Percentiles rank a stretch among this genome's conserved stretches.
These are phyloP conservation scores for Rhynchosporium graminicola DNA, from an alignment of 2,329 filamentous ascomycete genomes.

Conservation along the genomic window DNA sequence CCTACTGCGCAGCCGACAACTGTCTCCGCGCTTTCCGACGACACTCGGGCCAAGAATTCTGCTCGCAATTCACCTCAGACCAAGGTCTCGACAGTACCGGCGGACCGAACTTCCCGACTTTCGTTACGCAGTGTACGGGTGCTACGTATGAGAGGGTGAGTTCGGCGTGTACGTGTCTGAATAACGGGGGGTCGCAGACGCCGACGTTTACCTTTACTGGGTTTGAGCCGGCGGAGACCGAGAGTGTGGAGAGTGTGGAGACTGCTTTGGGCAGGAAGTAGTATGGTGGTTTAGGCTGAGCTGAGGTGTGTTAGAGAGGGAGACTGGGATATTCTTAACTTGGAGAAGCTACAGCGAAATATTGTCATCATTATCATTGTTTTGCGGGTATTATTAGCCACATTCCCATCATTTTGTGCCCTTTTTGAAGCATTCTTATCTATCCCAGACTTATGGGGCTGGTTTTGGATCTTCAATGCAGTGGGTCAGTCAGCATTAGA, in stretches of 20 bases:
- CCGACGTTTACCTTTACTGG: not conserved
- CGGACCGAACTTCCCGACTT: not conserved
- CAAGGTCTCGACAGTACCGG: not conserved
- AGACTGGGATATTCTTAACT: not conserved
- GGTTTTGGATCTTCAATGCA: not conserved
- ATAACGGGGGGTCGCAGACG: not conserved
- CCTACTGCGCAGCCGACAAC: constrained; percentile 22
- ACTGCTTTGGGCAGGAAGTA: not conserved
- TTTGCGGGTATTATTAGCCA: not conserved
- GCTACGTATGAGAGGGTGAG: constrained; percentile 9
- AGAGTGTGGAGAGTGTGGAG: not conserved
- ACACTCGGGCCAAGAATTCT: constrained; percentile 15
- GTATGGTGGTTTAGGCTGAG: not conserved
- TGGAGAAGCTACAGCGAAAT: not conserved
- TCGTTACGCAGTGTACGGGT: constrained; percentile 11
- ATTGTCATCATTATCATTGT: constrained; percentile 8
- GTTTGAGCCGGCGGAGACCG: too few species aligned
- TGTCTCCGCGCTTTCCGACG: constrained; percentile 23
- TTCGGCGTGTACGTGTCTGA: constrained; percentile 21
- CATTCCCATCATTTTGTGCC: not conserved
- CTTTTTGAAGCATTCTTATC: not conserved
- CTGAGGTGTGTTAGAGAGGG: not conserved
- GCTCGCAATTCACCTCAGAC: constrained; percentile 2
- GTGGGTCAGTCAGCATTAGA: not conserved
- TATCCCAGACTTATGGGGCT: too few species aligned